phyloP scores from a whole-genome alignment of 306 rosid species.

The Ormosia emarginata region DNA sequence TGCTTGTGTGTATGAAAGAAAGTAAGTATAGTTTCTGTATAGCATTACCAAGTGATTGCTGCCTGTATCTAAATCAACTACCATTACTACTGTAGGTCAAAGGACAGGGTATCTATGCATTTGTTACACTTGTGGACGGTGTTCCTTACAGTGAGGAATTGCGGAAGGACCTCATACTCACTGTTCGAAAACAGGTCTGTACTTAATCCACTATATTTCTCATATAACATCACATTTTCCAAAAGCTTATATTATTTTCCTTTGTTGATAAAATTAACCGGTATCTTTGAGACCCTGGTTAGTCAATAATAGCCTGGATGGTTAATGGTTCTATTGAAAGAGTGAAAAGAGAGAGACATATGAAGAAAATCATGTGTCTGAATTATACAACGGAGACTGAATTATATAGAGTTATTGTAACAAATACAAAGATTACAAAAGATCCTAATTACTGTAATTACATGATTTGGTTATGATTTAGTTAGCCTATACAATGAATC shows the following conservation, averaged over 20 bases:
- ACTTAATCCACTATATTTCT: conserved; percentile 13
- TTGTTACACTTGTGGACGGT: conserved; percentile 84
- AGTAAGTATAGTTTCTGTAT: conserved; percentile 3
- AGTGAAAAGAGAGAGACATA: no score
- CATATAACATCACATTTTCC: neutral
- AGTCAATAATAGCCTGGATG: neutral
- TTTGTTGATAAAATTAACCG: neutral
- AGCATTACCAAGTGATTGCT: conserved; percentile 3
- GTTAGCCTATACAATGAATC: no score
- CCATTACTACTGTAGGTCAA: conserved; percentile 61
- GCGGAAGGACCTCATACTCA: conserved; percentile 69
- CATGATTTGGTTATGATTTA: no score
- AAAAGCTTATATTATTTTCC: neutral
- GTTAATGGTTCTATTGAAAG: neutral
- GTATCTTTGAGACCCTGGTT: neutral
- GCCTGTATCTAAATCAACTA: conserved; percentile 21
- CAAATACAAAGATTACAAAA: no score
- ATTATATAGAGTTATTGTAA: no score
- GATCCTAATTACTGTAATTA: no score
- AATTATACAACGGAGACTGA: no score
- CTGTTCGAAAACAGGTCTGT: conserved; percentile 82
- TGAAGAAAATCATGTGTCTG: no score
- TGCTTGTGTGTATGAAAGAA: neutral
- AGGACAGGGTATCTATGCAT: conserved; percentile 96
- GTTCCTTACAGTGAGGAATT: conserved; percentile 88